Percentiles rank a stretch among this genome's conserved stretches.
Evolutionary conservation across 768 basidiomycete species (phyloP).

Genomic region (Cantharellus cinnabarinus): DNA sequence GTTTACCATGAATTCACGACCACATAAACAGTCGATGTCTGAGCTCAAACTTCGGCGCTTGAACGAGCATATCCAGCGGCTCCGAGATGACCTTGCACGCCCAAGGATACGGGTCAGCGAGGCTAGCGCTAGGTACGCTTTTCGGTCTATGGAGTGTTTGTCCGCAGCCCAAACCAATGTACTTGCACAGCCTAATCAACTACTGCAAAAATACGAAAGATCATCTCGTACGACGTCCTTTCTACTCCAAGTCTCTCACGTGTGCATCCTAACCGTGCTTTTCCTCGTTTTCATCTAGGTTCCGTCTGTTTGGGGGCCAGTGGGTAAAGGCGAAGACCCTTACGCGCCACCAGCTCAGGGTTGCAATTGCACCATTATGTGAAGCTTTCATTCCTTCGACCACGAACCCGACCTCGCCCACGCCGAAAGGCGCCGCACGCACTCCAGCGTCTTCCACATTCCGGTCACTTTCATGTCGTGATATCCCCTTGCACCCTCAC

Average conservation of each 20-base stretch:
- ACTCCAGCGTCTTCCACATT: too few relatives aligned
- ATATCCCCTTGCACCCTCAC: too few relatives aligned
- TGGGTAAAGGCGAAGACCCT: constrained; percentile 82
- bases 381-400: background rate
- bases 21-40: constrained; percentile 73
- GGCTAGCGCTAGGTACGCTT: constrained; percentile 60
- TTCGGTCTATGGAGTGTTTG: background rate
- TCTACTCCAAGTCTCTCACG: constrained; percentile 1
- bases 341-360: constrained; percentile 53
- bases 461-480: too few relatives aligned
- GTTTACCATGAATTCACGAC: constrained; percentile 15
- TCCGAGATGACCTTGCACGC: constrained; percentile 74
- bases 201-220: constrained; percentile 91
- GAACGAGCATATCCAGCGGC: constrained; percentile 81
- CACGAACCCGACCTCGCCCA: too few relatives aligned
- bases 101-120: constrained; percentile 85
- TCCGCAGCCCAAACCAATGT: background rate
- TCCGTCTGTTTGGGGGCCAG: constrained; percentile 91
- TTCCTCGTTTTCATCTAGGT: constrained; percentile 27
- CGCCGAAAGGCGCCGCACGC: too few relatives aligned
- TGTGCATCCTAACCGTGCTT: constrained; percentile 9
- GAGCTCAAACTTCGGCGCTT: constrained; percentile 89
- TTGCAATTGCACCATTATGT: constrained; percentile 51
- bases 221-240: constrained; percentile 41
- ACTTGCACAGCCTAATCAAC: constrained; percentile 50